Evolutionary conservation across 768 basidiomycete species (phyloP).

Genomic region (Exidia glandulosa): DNA sequence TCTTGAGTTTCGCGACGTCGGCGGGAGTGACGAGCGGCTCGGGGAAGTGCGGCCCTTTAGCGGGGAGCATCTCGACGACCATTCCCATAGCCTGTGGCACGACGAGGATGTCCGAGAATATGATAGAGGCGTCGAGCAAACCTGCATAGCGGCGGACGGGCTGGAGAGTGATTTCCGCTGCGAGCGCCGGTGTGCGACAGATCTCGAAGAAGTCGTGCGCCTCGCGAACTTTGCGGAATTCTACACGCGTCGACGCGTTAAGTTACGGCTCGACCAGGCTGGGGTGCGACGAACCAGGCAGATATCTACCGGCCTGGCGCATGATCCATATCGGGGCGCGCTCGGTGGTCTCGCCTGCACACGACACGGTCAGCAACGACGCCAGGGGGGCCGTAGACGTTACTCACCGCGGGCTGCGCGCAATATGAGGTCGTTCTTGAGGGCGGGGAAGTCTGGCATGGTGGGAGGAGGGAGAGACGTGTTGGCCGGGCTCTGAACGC

Average conservation of each 20-base stretch:
- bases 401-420: slow-evolving; percentile 74
- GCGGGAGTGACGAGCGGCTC: slow-evolving; percentile 69
- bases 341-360: slow-evolving; percentile 68
- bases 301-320: slow-evolving; percentile 92
- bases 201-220: slow-evolving; percentile 90
- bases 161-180: slow-evolving; percentile 83
- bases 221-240: slow-evolving; percentile 81
- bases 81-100: slow-evolving; percentile 97
- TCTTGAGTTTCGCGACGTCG: slow-evolving; percentile 52
- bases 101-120: slow-evolving; percentile 97
- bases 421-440: slow-evolving; percentile 80
- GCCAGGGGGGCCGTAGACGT: background rate
- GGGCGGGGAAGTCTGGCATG: slow-evolving; percentile 42
- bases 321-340: slow-evolving; percentile 98
- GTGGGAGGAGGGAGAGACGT: background rate
- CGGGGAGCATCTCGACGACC: slow-evolving; percentile 89
- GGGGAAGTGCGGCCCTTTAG: slow-evolving; percentile 66
- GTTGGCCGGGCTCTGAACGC: background rate
- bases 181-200: slow-evolving; percentile 84
- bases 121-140: slow-evolving; percentile 89
- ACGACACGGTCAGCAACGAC: background rate
- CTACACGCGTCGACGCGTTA: slow-evolving; percentile 28
- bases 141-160: slow-evolving; percentile 83
- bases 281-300: slow-evolving; percentile 53
- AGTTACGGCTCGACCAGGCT: background rate